Conservation (phyloP, 2,329 filamentous ascomycete genomes). For the Thyridium curvatum region DNA sequence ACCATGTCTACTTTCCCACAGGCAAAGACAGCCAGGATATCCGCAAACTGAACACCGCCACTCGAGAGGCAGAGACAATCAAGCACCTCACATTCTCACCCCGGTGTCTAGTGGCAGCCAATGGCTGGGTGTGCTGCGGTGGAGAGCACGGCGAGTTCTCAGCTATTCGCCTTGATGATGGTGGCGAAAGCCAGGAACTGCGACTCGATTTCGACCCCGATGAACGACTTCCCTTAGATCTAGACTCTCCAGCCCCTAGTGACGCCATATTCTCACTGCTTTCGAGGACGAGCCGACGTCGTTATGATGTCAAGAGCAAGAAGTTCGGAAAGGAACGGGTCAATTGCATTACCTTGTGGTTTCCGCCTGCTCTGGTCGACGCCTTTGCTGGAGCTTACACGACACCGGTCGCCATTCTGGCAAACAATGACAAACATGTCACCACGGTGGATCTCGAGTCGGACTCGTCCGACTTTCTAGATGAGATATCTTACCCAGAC, state of each 20-base stretch:
- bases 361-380: conserved; percentile 32
- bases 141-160: conserved; percentile 85
- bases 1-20: conserved; percentile 80
- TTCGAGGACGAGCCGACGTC: conserved; percentile 29
- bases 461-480: conserved; percentile 55
- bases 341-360: conserved; percentile 62
- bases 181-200: conserved; percentile 24
- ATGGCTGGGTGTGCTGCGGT: conserved; percentile 86
- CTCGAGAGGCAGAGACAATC: conserved; percentile 66
- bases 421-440: conserved; percentile 90
- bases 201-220: conserved; percentile 19
- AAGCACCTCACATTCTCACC: conserved; percentile 66
- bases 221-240: conserved; percentile 18
- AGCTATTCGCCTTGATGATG: conserved; percentile 58
- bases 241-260: conserved; percentile 22
- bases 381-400: conserved; percentile 33
- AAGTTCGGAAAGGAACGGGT: conserved; percentile 55
- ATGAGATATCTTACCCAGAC: conserved; percentile 69
- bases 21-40: conserved; percentile 60
- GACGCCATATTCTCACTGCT: conserved; percentile 27
- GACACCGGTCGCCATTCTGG: conserved; percentile 60
- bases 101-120: conserved; percentile 79
- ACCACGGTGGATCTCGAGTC: conserved; percentile 72
- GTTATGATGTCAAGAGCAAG: conserved; percentile 44
- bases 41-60: conserved; percentile 62